phyloP scores from a whole-genome alignment of 345 rosid species.

The Pistacia vera region DNA sequence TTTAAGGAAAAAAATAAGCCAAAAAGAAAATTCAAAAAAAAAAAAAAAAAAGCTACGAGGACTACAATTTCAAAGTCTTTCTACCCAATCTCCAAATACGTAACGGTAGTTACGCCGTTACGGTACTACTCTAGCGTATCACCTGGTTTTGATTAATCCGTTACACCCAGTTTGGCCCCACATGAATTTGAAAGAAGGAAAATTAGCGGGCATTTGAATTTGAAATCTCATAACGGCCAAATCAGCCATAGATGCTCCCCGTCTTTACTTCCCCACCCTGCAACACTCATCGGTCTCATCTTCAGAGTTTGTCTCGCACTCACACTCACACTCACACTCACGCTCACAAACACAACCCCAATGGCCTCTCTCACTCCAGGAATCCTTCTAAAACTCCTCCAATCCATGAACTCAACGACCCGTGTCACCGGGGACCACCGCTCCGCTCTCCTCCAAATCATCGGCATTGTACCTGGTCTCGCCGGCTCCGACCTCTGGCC shows the following conservation, averaged over 20 bases:
- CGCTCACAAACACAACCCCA: constrained; percentile 3
- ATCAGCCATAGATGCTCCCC: neutral
- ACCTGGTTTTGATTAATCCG: neutral
- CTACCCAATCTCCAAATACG: no score
- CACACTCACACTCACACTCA: neutral
- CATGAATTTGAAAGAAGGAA: constrained; percentile 6
- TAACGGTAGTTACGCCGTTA: no score
- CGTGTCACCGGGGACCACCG: constrained; percentile 97
- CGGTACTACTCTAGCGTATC: no score
- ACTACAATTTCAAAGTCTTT: no score
- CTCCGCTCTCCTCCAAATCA: constrained; percentile 83
- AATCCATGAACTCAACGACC: constrained; percentile 75
- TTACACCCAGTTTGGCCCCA: constrained; percentile 24
- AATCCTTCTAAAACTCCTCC: constrained; percentile 88
- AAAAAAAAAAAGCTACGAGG: no score
- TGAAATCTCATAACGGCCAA: constrained; percentile 62
- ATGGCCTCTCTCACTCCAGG: constrained; percentile 88
- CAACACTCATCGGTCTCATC: neutral
- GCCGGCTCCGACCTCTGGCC: constrained; percentile 96
- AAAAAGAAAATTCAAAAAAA: no score
- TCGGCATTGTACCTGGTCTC: constrained; percentile 92
- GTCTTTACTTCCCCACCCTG: neutral
- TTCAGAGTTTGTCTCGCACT: neutral
- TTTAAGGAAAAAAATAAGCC: no score
- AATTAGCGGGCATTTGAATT: constrained; percentile 43